Base-by-base conservation (phyloP, 768 basidiomycete species). In the Psilocybe cubensis region DNA sequence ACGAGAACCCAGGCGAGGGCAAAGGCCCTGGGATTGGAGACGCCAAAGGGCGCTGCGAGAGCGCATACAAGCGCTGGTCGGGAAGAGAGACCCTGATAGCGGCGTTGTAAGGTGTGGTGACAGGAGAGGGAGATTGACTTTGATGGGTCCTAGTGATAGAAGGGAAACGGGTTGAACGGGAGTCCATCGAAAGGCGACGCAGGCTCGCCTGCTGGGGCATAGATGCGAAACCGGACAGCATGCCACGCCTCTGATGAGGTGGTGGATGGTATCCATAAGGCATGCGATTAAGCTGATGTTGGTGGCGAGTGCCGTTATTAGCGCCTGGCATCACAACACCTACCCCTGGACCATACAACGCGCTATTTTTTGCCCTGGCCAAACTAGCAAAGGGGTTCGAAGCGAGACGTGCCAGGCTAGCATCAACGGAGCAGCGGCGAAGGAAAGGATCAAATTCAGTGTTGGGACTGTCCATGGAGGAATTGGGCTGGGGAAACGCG, bases 1-100 rank as follows among this genome's bases (percentile, higher is more conserved):
- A 88, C 44, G 83, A 83, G 74, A 84, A 88, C 54, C 79, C 81
- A 38, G 84, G 84, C 4, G 78, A 77, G 1, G 86, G 86, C 17
- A 88, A 74, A 4, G 86, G 86, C 2, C 86, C 86, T 8, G 84
- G 72, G 58, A 84, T 69, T 56, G 76, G 76, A 43, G 78, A 69
- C 9, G 73, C 69, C 29, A 81, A 63, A 10, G 76, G 64, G 33
- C 86, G 80, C 6, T 82, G 75, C 25, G 79, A 74, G 54, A 83
- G 66, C 5, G 81, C 70, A 62, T 79, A 84, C 5, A 82, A 68
- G 12, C 74, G 74, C 57, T 80, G 80, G 58, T 85, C 84, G 43
- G 83, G 81, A 20, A 81, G 68, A 25, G 80, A 80, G 12, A 74
- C 74, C 38, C 82, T 77, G 21, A 74, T 68, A 1, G 62, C 68